These are phyloP conservation scores for Elsinoe batatas DNA, from an alignment of 2,329 filamentous ascomycete genomes.

Conservation along the genomic window DNA sequence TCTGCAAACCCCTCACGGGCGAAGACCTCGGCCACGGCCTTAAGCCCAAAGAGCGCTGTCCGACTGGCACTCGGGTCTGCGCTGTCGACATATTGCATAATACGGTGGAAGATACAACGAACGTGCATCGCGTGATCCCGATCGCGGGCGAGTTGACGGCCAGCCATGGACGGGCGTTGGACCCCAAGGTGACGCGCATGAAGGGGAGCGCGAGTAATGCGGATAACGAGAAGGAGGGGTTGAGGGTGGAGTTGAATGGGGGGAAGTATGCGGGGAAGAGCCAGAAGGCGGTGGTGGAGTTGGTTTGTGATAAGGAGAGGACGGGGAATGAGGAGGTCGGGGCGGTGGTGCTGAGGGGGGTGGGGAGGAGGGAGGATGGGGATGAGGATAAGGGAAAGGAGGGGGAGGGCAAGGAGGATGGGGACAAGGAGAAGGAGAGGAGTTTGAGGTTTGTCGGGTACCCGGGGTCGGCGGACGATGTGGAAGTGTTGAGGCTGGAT, in stretches of 20 bases:
- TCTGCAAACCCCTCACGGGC: conserved; percentile 59
- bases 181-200: conserved; percentile 57
- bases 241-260: conserved; percentile 59
- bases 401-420: conserved; percentile 22
- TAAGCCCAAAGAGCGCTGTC: conserved; percentile 52
- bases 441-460: conserved; percentile 73
- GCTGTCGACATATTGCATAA: conserved; percentile 55
- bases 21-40: conserved; percentile 39
- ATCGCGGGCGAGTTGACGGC: conserved; percentile 63
- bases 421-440: conserved; percentile 39
- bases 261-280: conserved; percentile 41
- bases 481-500: conserved; percentile 60
- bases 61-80: conserved; percentile 64
- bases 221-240: conserved; percentile 60
- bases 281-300: conserved; percentile 73
- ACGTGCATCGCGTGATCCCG: conserved; percentile 51
- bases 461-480: conserved; percentile 43
- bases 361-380: conserved; percentile 25
- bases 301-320: conserved; percentile 65
- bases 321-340: conserved; percentile 64
- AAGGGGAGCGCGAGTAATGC: conserved; percentile 53
- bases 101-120: conserved; percentile 38
- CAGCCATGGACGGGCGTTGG: conserved; percentile 49
- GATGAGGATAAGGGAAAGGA: conserved; percentile 27
- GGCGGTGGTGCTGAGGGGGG: conserved; percentile 48